Conservation (phyloP, 441 rosid genomes). For the Kokia cookei region DNA sequence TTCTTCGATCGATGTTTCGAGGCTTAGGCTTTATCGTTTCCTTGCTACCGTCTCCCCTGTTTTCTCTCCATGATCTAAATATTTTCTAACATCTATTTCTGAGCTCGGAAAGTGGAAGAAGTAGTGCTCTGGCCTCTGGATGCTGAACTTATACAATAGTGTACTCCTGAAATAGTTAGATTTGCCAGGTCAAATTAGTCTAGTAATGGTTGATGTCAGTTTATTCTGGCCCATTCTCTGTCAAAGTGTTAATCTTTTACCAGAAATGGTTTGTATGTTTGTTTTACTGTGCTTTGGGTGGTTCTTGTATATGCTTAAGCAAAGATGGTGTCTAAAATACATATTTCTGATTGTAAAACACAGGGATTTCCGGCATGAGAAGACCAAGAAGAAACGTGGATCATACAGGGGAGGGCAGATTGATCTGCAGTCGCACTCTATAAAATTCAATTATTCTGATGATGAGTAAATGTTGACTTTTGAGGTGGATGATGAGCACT, state of each 20-base stretch:
- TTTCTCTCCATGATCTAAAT: not conserved
- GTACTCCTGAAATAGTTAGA: not conserved
- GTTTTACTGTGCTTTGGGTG: not conserved
- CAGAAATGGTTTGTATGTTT: not conserved
- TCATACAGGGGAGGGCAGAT: slow-evolving; percentile 91
- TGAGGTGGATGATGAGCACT: not conserved
- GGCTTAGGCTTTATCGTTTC: not conserved
- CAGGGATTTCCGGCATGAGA: slow-evolving; percentile 94
- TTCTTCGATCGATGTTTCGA: not conserved
- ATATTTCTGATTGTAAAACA: not conserved
- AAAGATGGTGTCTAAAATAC: not conserved
- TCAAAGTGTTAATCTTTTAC: not conserved
- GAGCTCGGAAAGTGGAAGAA: not conserved
- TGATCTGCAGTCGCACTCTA: slow-evolving; percentile 74
- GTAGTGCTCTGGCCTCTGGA: not conserved
- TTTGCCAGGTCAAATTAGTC: not conserved
- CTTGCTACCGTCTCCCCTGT: not conserved
- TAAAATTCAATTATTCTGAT: slow-evolving; percentile 84
- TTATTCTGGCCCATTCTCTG: not conserved
- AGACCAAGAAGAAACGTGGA: slow-evolving; percentile 98
- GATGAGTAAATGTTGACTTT: slow-evolving; percentile 36
- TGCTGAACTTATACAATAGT: not conserved
- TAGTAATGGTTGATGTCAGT: not conserved
- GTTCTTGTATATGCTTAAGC: not conserved
- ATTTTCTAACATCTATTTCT: not conserved